phyloP scores from a whole-genome alignment of 2,329 filamentous ascomycete genomes.

The Leptographium galeiforme region DNA sequence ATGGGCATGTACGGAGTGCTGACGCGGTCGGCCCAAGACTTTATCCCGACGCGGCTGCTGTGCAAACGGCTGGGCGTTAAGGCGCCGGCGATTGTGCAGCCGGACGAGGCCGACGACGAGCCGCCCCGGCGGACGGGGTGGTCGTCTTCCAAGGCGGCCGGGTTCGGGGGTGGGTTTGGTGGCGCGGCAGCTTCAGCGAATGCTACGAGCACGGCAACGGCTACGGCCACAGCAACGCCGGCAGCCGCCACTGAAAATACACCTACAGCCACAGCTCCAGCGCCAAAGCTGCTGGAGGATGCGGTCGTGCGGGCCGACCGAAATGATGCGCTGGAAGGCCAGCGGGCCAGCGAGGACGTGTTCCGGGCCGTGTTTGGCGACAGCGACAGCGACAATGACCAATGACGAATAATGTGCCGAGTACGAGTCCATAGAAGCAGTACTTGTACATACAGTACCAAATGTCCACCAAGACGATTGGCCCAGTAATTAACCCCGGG shows the following conservation, averaged over 20 bases:
- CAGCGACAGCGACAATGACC: slow-evolving; percentile 50
- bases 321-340: slow-evolving; percentile 66
- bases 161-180: too few relatives aligned
- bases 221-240: too few relatives aligned
- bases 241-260: too few relatives aligned
- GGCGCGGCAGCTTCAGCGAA: too few relatives aligned
- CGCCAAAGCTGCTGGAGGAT: not conserved
- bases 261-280: not conserved
- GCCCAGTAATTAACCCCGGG: not conserved
- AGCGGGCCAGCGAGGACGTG: slow-evolving; percentile 64
- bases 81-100: slow-evolving; percentile 54
- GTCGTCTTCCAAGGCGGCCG: not conserved
- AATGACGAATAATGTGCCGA: not conserved
- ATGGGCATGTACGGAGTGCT: slow-evolving; percentile 87
- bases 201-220: too few relatives aligned
- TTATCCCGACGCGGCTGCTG: slow-evolving; percentile 70
- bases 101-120: slow-evolving; percentile 25
- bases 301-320: slow-evolving; percentile 51
- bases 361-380: slow-evolving; percentile 92
- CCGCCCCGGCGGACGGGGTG: not conserved
- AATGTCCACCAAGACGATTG: not conserved
- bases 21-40: slow-evolving; percentile 60
- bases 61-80: slow-evolving; percentile 92
- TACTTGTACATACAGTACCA: too few relatives aligned
- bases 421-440: not conserved